A percentile compares a stretch with the other conserved stretches of the same genome.
Conservation (phyloP, 2,329 filamentous ascomycete genomes). For the Dothideomycetes sp. region DNA sequence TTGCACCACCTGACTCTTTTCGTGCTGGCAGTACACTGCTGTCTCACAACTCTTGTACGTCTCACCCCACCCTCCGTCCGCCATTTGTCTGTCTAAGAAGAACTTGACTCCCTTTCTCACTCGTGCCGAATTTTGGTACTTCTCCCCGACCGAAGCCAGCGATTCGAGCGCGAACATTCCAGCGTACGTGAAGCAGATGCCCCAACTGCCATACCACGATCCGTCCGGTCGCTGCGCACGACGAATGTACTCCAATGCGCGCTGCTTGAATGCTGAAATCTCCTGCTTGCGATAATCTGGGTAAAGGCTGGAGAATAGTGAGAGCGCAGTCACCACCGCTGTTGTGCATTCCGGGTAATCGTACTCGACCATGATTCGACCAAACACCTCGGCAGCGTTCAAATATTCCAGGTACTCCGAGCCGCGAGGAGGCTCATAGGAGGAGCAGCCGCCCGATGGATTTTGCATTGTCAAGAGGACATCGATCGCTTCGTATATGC, state of each 20-base stretch:
- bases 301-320: slow-evolving; percentile 70
- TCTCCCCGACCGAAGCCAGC: slow-evolving; percentile 70
- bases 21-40: slow-evolving; percentile 64
- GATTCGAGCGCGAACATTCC: slow-evolving; percentile 93
- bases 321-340: slow-evolving; percentile 78
- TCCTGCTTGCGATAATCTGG: slow-evolving; percentile 69
- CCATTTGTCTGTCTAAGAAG: slow-evolving; percentile 70
- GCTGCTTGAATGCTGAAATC: slow-evolving; percentile 59
- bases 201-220: slow-evolving; percentile 98
- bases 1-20: slow-evolving; percentile 80
- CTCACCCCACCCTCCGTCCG: slow-evolving; percentile 93
- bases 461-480: slow-evolving; percentile 90
- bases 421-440: slow-evolving; percentile 77
- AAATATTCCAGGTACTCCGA: slow-evolving; percentile 70
- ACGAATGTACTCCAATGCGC: slow-evolving; percentile 76
- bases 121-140: slow-evolving; percentile 59
- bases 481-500: slow-evolving; percentile 81
- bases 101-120: slow-evolving; percentile 74
- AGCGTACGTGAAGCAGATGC: slow-evolving; percentile 95
- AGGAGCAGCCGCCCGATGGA: slow-evolving; percentile 70
- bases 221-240: slow-evolving; percentile 66
- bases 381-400: slow-evolving; percentile 94
- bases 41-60: slow-evolving; percentile 79
- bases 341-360: slow-evolving; percentile 98
- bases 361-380: slow-evolving; percentile 96